Conservation (phyloP, 2,329 filamentous ascomycete genomes). For the Penicillium hordei region DNA sequence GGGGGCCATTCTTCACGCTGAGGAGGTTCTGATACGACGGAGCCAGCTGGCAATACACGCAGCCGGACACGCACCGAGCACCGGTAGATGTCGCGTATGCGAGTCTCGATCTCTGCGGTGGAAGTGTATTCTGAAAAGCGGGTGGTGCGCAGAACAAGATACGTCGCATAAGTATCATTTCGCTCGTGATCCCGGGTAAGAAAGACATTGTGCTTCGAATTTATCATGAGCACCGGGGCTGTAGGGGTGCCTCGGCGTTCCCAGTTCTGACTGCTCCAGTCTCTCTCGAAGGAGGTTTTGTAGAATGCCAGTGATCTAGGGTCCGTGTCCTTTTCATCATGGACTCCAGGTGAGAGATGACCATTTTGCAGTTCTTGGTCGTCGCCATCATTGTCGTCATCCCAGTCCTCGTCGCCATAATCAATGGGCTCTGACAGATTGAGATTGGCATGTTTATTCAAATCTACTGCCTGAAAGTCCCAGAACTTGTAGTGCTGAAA, state of each 20-base stretch:
- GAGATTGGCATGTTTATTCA: slow-evolving; percentile 28
- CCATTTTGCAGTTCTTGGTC: slow-evolving; percentile 7
- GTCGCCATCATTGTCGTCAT: slow-evolving; percentile 10
- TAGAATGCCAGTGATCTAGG: slow-evolving; percentile 33
- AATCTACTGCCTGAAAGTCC: slow-evolving; percentile 50
- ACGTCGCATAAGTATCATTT: slow-evolving; percentile 34
- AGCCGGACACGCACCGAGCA: slow-evolving; percentile 51
- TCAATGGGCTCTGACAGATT: slow-evolving; percentile 14
- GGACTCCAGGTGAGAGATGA: not conserved
- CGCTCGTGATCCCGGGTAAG: slow-evolving; percentile 34
- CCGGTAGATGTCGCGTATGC: slow-evolving; percentile 46
- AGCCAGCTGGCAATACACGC: slow-evolving; percentile 39
- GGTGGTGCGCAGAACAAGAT: slow-evolving; percentile 50
- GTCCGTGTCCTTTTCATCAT: slow-evolving; percentile 6
- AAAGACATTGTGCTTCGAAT: slow-evolving; percentile 51
- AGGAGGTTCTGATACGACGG: slow-evolving; percentile 14
- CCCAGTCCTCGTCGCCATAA: slow-evolving; percentile 18
- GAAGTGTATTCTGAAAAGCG: slow-evolving; percentile 47
- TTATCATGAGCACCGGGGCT: slow-evolving; percentile 45
- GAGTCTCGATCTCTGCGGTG: slow-evolving; percentile 51
- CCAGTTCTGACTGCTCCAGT: slow-evolving; percentile 50
- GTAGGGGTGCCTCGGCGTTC: slow-evolving; percentile 39
- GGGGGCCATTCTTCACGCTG: slow-evolving; percentile 2
- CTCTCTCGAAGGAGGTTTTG: slow-evolving; percentile 33
- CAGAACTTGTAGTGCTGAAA: slow-evolving; percentile 54